A percentile compares a stretch with the other conserved stretches of the same genome.
phyloP scores from a whole-genome alignment of 208 protist species.

The Balamuthia mandrillaris region DNA sequence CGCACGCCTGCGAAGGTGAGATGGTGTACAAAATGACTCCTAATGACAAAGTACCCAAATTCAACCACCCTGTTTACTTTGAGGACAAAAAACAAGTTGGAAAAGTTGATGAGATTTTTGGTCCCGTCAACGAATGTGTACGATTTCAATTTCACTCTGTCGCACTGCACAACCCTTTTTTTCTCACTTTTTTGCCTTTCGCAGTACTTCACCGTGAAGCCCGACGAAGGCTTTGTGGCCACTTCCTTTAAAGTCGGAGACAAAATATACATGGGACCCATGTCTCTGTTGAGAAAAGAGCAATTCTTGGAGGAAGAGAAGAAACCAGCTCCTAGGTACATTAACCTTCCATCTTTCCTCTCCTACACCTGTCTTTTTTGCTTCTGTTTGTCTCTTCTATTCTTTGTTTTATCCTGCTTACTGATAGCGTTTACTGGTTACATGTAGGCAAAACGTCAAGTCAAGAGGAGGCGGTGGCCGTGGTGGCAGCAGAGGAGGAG shows the following conservation, averaged over 20 bases:
- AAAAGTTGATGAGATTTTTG: conserved; percentile 44
- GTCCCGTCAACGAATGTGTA: conserved; percentile 26
- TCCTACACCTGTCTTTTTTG: neutral
- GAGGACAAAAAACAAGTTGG: conserved; percentile 19
- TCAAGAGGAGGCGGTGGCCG: neutral
- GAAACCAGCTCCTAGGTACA: conserved; percentile 20
- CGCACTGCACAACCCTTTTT: no score
- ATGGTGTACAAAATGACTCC: conserved; percentile 33
- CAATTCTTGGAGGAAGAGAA: conserved; percentile 18
- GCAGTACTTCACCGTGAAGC: conserved; percentile 47
- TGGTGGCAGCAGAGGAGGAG: no score
- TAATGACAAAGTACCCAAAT: conserved; percentile 33
- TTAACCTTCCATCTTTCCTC: neutral
- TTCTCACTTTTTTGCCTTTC: neutral
- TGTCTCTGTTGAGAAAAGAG: conserved; percentile 24
- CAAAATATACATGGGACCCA: conserved; percentile 21
- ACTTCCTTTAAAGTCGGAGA: conserved; percentile 31
- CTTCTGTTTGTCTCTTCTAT: neutral
- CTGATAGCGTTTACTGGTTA: neutral
- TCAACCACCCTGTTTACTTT: conserved; percentile 36
- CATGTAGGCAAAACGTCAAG: neutral
- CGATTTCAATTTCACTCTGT: neutral
- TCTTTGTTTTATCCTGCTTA: neutral
- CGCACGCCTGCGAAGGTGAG: conserved; percentile 34
- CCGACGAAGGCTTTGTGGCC: conserved; percentile 28